A percentile compares a stretch with the other conserved stretches of the same genome.
Evolutionary conservation across 163 green algal species (phyloP).

Genomic region (Scenedesmus sp.): DNA sequence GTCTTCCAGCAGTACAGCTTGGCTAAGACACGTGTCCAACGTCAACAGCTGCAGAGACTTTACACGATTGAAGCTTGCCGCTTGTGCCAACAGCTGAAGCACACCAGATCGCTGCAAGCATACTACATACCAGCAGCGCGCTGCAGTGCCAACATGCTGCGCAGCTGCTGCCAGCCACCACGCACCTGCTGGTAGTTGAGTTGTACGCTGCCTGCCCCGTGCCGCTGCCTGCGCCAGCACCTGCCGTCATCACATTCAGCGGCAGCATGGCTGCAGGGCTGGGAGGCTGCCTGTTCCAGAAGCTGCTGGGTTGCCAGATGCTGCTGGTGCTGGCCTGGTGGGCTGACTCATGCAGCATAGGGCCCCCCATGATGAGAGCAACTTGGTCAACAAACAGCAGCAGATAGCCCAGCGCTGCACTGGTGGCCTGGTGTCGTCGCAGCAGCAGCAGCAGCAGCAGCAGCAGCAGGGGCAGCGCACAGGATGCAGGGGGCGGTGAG

Average conservation of each 20-base stretch:
- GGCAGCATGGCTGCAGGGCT: conserved; percentile 56
- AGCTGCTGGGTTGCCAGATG: conserved; percentile 69
- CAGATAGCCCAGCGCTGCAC: conserved; percentile 72
- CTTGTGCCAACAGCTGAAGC: not conserved
- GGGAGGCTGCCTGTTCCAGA: conserved; percentile 66
- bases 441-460: not conserved
- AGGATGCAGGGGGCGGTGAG: not conserved
- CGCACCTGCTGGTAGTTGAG: conserved; percentile 32
- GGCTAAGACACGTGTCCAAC: not conserved
- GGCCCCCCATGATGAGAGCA: conserved; percentile 67
- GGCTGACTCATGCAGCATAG: conserved; percentile 69
- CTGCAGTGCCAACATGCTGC: not conserved
- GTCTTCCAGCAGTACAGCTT: not conserved
- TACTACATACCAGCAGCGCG: not conserved
- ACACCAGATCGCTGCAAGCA: not conserved
- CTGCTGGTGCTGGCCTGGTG: conserved; percentile 64
- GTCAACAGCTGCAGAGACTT: not conserved
- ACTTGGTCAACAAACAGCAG: conserved; percentile 70
- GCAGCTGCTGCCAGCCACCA: not conserved
- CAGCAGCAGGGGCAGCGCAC: not conserved
- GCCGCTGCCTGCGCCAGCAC: not conserved
- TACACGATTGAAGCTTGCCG: too few relatives aligned
- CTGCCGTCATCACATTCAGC: conserved; percentile 55
- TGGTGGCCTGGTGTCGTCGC: conserved; percentile 51
- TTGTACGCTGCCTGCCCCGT: conserved; percentile 35